Percentiles rank a stretch among this genome's conserved stretches.
phyloP scores from a whole-genome alignment of 179 eudicot genomes.

The Patellifolia procumbens region DNA sequence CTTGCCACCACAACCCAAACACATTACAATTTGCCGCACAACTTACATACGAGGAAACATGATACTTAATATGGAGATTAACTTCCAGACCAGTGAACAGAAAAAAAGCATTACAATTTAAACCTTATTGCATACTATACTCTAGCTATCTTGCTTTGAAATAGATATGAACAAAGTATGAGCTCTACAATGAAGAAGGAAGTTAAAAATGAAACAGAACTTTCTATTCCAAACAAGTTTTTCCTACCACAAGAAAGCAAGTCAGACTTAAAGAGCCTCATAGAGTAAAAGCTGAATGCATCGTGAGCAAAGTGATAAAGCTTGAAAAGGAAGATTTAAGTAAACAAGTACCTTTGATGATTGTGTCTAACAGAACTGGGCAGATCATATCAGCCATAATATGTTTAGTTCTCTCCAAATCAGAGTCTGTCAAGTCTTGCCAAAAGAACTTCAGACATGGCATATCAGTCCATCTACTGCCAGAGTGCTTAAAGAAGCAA shows the following conservation, averaged over 20 bases:
- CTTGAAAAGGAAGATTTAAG: constrained; percentile 2
- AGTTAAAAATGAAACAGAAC: neutral
- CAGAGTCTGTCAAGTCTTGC: constrained; percentile 49
- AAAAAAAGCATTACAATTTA: neutral
- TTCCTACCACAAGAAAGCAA: neutral
- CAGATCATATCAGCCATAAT: constrained; percentile 68
- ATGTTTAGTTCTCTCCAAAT: constrained; percentile 63
- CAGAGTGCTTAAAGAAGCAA: constrained; percentile 62
- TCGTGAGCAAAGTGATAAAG: neutral
- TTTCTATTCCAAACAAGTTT: neutral
- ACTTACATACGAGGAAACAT: neutral
- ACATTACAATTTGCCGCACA: neutral
- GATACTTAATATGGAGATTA: neutral
- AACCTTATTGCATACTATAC: neutral
- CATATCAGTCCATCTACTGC: constrained; percentile 45
- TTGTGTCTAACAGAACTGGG: constrained; percentile 71
- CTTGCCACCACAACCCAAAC: neutral
- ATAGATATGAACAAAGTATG: neutral
- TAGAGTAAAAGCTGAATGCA: neutral
- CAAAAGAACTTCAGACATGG: constrained; percentile 93
- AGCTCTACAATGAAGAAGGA: neutral
- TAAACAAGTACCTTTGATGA: constrained; percentile 70
- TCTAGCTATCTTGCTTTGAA: neutral
- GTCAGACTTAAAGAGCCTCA: neutral
- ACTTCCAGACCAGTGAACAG: neutral